Evolutionary conservation across 495 filamentous ascomycete species (phyloP).

Genomic region (Durotheca rogersii): DNA sequence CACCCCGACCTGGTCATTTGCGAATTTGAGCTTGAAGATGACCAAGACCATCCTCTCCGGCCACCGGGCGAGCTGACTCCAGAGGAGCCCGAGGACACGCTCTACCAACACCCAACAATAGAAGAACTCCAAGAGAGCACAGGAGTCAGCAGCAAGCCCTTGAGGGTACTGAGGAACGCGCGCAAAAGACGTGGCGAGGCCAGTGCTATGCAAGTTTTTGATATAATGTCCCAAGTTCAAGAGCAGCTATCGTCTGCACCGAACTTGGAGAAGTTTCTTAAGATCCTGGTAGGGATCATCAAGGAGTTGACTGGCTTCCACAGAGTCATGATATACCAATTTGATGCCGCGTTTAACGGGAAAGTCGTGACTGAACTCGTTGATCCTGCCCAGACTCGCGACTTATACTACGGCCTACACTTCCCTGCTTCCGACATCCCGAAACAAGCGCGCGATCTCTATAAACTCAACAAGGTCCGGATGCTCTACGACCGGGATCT

Average conservation of each 20-base stretch:
- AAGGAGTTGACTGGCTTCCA: slow-evolving; percentile 93
- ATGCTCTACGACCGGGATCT: slow-evolving; percentile 75
- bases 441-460: slow-evolving; percentile 77
- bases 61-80: slow-evolving; percentile 57
- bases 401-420: slow-evolving; percentile 85
- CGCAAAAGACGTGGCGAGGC: slow-evolving; percentile 78
- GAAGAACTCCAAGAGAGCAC: slow-evolving; percentile 77
- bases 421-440: slow-evolving; percentile 93
- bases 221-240: slow-evolving; percentile 85
- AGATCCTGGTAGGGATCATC: slow-evolving; percentile 72
- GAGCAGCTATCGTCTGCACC: slow-evolving; percentile 71
- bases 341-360: slow-evolving; percentile 80
- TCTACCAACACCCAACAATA: slow-evolving; percentile 64
- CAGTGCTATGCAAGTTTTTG: slow-evolving; percentile 90
- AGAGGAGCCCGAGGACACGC: slow-evolving; percentile 68
- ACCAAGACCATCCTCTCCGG: slow-evolving; percentile 67
- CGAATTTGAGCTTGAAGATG: slow-evolving; percentile 90
- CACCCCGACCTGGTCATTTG: slow-evolving; percentile 76
- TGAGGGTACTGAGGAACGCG: slow-evolving; percentile 76
- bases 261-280: slow-evolving; percentile 66
- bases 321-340: slow-evolving; percentile 92
- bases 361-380: slow-evolving; percentile 85
- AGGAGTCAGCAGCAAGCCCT: slow-evolving; percentile 68
- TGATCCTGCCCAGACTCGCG: slow-evolving; percentile 74
- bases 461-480: slow-evolving; percentile 78